Evolutionary conservation across 208 protist species (phyloP), one percentile per base, ranked within the genome.

Genomic region (Acanthamoeba lenticulata): DNA sequence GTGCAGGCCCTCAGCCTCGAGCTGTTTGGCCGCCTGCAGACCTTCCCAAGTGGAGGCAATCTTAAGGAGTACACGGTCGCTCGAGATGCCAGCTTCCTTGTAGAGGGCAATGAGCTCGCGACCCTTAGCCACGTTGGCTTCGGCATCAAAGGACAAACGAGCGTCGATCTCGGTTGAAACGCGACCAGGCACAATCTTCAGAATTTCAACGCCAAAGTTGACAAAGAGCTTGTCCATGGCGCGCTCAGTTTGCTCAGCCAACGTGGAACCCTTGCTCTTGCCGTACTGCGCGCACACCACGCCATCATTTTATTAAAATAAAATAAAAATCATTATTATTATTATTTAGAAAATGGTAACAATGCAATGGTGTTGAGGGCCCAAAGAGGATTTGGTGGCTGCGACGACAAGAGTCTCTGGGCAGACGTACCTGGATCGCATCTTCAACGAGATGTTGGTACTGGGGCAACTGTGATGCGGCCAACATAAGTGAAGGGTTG

Each of bases 11-110:
- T 99, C 98, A 69, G 96, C 92, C 96, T 99, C 99, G 42, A 99
- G 97, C 62, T 97, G 92, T 49, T 97, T 96, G 11, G 97, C 98
- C 32, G 98, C 99, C 95, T 99, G 95, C 32, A 96, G 95, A 74
- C 99, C 99, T 96, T 99, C 99, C 99, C 99, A 99, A 0, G 99
- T 99, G 57, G 98, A 98, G 55, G 99, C 99, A 21, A 99, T 92
- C 95, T 99, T 99, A 67, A 99, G 97, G 93, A 99, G 98, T 36
- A 99, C 96, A 88, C 99, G 97, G 27, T 98, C 96, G 45, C 97
- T 98, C 57, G 81, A 29, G 77, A 99, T 97, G 72, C 99, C 99
- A 45, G 95, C 95, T 86, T 98, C 98, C 94, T 99, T 97, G 97
- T 99, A 99, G 62, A 99, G 90, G 47, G 94, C 94, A 60, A 99